Evolutionary conservation across 2,329 filamentous ascomycete species (phyloP).

Genomic region (Trichoderma atroviride): DNA sequence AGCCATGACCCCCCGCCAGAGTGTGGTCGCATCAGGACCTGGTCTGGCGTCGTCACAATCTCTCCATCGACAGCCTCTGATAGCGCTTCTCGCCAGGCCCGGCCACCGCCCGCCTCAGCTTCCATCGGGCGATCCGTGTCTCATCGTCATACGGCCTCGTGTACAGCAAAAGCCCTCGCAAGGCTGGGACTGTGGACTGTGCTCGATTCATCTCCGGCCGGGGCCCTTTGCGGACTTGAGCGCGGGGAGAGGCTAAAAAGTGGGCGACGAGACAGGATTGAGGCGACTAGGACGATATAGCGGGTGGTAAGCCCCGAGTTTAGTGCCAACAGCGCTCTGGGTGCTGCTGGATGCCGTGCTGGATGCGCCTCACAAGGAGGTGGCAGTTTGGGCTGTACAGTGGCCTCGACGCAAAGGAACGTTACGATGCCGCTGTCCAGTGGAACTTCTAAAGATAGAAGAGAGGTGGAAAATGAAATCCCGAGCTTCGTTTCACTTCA

Average conservation of each 20-base stretch:
- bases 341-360: background rate
- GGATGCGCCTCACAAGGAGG: background rate
- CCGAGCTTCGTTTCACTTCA: background rate
- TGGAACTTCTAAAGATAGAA: background rate
- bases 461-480: background rate
- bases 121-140: background rate
- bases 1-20: background rate
- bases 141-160: conserved; percentile 14
- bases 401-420: background rate
- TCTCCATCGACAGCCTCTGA: background rate
- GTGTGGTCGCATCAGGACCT: conserved; percentile 8
- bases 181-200: conserved; percentile 17
- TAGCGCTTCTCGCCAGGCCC: background rate
- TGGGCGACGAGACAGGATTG: conserved; percentile 12
- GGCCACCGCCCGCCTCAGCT: background rate
- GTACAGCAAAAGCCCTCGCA: conserved; percentile 13
- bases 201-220: background rate
- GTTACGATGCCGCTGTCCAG: background rate
- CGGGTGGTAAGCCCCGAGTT: conserved; percentile 7
- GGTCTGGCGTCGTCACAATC: background rate
- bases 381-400: background rate
- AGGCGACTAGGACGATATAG: conserved; percentile 1
- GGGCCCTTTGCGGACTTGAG: conserved; percentile 2
- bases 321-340: conserved; percentile 2
- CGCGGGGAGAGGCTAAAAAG: conserved; percentile 26